Base-by-base conservation (phyloP, 2,329 filamentous ascomycete genomes). In the Xylariaceae sp. region DNA sequence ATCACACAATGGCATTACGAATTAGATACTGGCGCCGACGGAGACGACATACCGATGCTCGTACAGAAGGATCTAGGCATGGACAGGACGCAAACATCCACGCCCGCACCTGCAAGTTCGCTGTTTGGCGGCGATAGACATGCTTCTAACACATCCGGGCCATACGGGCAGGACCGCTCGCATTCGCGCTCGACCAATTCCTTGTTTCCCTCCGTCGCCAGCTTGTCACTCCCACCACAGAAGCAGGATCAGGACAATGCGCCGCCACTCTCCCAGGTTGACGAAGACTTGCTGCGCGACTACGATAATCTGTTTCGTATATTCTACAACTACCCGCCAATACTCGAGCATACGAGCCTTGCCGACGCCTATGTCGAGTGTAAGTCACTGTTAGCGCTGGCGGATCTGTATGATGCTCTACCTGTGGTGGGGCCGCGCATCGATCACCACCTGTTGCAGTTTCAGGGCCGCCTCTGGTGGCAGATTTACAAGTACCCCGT, bases 401-500 rank as follows among this genome's bases (percentile, higher is more conserved):
- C 92, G n/a, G 92, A 97, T 74, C 90, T 94, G 78, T 97, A 97
- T 76, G 92, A 96, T 72, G 91, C 92, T 11, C 82, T 97, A 10
- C 81, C 87, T 35, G 91, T 97, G 13, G 91, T 95, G 7, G 92
- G 92, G 0, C 90, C 90, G 1, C 85, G 93, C 44, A 89, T 97
- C 50, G 93, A 97, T 74, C 92, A 97, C 76, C 93, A 97, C 73
- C 81, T 97, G 11, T 79, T 97, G 13, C 90, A 94, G 67, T 97
- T 97, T 73, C 91, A 94, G 68, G 89, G 88, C 18, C 84, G 91
- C 1, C 81, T 97, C 2, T 97, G 92, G 88, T 96, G 94, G 74
- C 93, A 97, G 74, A 95, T 97, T 64, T 92, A 92, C 55, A 97
- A 96, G 75, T 97, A 97, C 71, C 92, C 93, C 10, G 90, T 94